Percentiles rank a stretch among this genome's conserved stretches.
Evolutionary conservation across 208 protist genomes (phyloP).

Genomic region (Sergeia podlipaevii): DNA sequence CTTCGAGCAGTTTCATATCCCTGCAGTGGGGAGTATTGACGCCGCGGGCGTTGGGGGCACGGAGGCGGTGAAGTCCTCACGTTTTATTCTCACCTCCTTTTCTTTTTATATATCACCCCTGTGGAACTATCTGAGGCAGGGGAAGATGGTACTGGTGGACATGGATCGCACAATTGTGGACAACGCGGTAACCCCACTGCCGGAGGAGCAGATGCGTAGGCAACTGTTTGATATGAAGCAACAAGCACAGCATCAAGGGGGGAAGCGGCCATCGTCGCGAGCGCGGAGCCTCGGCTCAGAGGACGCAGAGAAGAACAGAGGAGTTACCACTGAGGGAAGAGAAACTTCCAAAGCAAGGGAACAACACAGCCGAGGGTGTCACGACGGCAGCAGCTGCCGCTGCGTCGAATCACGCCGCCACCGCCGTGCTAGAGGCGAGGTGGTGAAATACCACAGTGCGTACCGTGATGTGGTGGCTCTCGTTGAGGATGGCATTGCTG

Average conservation of each 20-base stretch:
- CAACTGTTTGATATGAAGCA: not conserved
- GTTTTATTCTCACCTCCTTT: constrained; percentile 47
- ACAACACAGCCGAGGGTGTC: too few species aligned
- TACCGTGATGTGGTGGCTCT: too few species aligned
- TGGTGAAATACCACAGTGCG: too few species aligned
- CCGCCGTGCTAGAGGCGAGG: too few species aligned
- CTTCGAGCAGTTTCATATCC: constrained; percentile 11
- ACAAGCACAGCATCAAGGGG: not conserved
- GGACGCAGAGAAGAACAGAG: too few species aligned
- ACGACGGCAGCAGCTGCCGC: too few species aligned
- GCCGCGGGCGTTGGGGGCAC: not conserved
- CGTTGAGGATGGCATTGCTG: too few species aligned
- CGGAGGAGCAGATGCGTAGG: constrained; percentile 8
- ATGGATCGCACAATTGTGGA: constrained; percentile 86
- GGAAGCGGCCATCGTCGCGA: not conserved
- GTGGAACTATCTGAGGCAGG: constrained; percentile 48
- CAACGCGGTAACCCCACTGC: constrained; percentile 51
- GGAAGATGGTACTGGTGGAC: constrained; percentile 71
- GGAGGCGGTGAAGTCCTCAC: constrained; percentile 25
- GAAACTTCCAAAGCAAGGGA: too few species aligned
- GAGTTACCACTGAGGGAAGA: too few species aligned
- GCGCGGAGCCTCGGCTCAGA: too few species aligned
- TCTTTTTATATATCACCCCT: constrained; percentile 57
- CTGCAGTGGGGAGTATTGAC: not conserved
- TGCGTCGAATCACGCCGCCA: too few species aligned